Percentiles rank a stretch among this genome's conserved stretches.
Conservation (phyloP, 176 grass and related monocot species). For the Thinopyrum elongatum region DNA sequence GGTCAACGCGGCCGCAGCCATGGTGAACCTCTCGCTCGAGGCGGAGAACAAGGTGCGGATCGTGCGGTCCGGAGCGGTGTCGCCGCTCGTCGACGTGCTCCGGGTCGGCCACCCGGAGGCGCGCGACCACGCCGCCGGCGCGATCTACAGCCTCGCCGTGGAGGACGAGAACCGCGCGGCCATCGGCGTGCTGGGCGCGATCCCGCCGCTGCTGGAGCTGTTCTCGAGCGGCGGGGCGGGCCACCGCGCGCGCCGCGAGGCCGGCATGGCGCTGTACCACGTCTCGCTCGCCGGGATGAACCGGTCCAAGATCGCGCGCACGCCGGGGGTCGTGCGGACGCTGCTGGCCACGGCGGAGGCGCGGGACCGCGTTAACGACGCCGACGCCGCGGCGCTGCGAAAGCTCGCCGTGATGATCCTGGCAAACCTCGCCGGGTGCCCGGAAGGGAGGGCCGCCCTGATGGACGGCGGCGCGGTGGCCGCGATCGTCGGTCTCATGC, state of each 20-base stretch:
- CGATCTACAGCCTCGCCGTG: constrained; percentile 78
- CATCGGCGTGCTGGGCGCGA: constrained; percentile 83
- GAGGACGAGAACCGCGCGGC: constrained; percentile 86
- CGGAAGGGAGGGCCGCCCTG: constrained; percentile 59
- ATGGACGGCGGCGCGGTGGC: constrained; percentile 80
- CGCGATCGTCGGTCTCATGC: constrained; percentile 46
- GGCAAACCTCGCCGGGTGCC: constrained; percentile 57
- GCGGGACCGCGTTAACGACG: constrained; percentile 20
- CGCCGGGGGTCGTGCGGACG: constrained; percentile 53
- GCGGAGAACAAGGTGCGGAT: constrained; percentile 72
- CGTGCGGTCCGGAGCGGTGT: constrained; percentile 74
- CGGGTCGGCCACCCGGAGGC: constrained; percentile 59
- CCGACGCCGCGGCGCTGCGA: constrained; percentile 41
- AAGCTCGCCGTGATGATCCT: constrained; percentile 72
- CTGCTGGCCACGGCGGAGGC: constrained; percentile 45
- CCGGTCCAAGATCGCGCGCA: constrained; percentile 69
- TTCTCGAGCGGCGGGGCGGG: constrained; percentile 34
- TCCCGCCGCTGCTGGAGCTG: constrained; percentile 70
- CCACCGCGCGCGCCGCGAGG: constrained; percentile 62
- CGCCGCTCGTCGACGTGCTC: constrained; percentile 69
- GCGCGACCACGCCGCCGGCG: constrained; percentile 77
- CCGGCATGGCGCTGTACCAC: constrained; percentile 86
- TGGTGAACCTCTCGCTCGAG: constrained; percentile 88
- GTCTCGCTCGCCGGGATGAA: constrained; percentile 76
- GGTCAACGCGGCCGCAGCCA: constrained; percentile 61